These are phyloP conservation scores for Pharnaceum exiguum DNA, from an alignment of 148 eudicot species.

Conservation along the genomic window DNA sequence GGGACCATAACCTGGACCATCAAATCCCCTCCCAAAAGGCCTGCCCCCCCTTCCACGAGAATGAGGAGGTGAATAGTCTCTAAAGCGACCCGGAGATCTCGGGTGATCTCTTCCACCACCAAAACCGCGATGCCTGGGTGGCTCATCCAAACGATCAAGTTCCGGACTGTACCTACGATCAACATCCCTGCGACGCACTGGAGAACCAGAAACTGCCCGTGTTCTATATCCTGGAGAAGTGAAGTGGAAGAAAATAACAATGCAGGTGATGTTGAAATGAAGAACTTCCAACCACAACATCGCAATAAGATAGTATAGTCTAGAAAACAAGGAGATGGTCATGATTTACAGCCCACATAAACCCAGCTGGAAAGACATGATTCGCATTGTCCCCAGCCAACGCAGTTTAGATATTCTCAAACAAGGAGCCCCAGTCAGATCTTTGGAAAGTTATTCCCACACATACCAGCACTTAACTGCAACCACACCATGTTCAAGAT, in stretches of 20 bases:
- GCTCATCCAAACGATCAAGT: slow-evolving; percentile 49
- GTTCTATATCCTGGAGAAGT: slow-evolving; percentile 77
- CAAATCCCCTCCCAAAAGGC: slow-evolving; percentile 54
- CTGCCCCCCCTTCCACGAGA: slow-evolving; percentile 76
- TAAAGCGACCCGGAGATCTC: slow-evolving; percentile 58
- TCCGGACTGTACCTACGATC: slow-evolving; percentile 70
- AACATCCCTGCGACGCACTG: slow-evolving; percentile 67
- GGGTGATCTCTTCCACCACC: slow-evolving; percentile 49
- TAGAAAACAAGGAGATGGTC: slow-evolving; percentile 13
- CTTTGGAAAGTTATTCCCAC: slow-evolving; percentile 5
- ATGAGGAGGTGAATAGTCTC: slow-evolving; percentile 69
- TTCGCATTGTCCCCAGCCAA: slow-evolving; percentile 3
- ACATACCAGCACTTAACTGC: slow-evolving; percentile 3
- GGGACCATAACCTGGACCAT: slow-evolving; percentile 54
- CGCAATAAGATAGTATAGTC: slow-evolving; percentile 10
- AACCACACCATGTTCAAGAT: slow-evolving; percentile 4
- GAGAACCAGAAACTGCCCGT: slow-evolving; percentile 82
- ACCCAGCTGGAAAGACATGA: slow-evolving; percentile 14
- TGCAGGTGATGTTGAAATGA: slow-evolving; percentile 32
- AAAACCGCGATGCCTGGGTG: slow-evolving; percentile 61
- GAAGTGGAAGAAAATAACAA: slow-evolving; percentile 25
- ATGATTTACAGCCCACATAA: slow-evolving; percentile 17
- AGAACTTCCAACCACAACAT: slow-evolving; percentile 12
- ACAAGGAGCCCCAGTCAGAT: slow-evolving; percentile 14
- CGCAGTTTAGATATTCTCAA: too few relatives aligned